Conservation (phyloP, 805 yeast genomes). For the Candida saitoana region DNA sequence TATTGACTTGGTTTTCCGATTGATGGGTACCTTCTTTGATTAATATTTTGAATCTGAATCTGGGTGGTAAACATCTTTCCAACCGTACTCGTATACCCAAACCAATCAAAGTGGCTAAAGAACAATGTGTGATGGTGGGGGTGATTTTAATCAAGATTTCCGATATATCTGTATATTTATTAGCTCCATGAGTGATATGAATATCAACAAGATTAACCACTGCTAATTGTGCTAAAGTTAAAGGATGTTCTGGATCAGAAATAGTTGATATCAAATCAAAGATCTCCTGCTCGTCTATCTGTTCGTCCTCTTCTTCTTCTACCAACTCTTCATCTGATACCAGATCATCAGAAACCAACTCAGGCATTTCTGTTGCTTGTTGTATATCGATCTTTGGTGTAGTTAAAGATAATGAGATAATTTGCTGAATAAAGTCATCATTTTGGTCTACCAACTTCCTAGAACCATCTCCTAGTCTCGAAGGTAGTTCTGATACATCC, state of each 20-base stretch:
- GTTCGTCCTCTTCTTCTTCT: slow-evolving; percentile 46
- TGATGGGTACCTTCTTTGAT: slow-evolving; percentile 93
- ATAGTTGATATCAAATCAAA: slow-evolving; percentile 81
- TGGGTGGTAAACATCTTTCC: slow-evolving; percentile 81
- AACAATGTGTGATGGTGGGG: slow-evolving; percentile 97
- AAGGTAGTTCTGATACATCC: slow-evolving; percentile 74
- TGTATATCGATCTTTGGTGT: neutral
- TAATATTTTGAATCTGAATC: slow-evolving; percentile 74
- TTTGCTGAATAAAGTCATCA: slow-evolving; percentile 20
- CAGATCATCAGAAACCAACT: slow-evolving; percentile 22
- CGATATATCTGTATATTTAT: slow-evolving; percentile 45
- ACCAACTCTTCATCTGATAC: slow-evolving; percentile 19
- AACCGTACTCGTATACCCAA: slow-evolving; percentile 88
- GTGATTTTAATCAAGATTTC: slow-evolving; percentile 81
- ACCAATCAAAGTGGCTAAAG: slow-evolving; percentile 92
- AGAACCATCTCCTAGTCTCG: slow-evolving; percentile 37
- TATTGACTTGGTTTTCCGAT: slow-evolving; percentile 92
- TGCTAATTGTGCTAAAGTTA: slow-evolving; percentile 88
- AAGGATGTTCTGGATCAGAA: slow-evolving; percentile 97
- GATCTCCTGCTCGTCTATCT: slow-evolving; percentile 84
- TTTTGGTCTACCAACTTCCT: slow-evolving; percentile 10
- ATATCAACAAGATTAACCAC: slow-evolving; percentile 88
- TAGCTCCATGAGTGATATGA: slow-evolving; percentile 54
- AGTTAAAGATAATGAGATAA: slow-evolving; percentile 30
- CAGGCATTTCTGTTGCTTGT: slow-evolving; percentile 17